Percentiles rank a stretch among this genome's conserved stretches.
These are phyloP conservation scores for Mycena latifolia DNA, from an alignment of 768 basidiomycete species.

Conservation along the genomic window DNA sequence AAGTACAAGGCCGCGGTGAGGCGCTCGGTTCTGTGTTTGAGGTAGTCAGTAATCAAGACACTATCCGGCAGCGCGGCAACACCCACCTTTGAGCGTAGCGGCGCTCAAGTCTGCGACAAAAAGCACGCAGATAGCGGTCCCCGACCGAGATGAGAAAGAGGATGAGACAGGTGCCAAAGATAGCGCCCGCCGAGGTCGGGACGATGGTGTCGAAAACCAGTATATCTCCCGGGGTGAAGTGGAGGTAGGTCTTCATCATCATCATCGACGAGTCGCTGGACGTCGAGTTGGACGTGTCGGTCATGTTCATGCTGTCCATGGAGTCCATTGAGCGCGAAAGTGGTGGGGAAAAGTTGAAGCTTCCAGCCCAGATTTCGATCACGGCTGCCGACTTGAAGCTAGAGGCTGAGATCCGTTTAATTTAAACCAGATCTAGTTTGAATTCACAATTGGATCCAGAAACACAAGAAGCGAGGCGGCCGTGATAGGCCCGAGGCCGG, in stretches of 20 bases:
- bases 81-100: constrained; percentile 17
- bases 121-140: constrained; percentile 69
- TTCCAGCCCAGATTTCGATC: no score
- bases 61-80: background rate
- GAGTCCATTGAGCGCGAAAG: no score
- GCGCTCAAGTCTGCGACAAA: constrained; percentile 17
- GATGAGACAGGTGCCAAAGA: constrained; percentile 81
- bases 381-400: no score
- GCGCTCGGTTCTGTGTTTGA: constrained; percentile 12
- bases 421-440: no score
- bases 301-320: constrained; percentile 33
- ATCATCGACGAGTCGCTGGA: constrained; percentile 32
- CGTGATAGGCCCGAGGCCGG: no score
- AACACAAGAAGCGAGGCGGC: no score
- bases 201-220: constrained; percentile 77
- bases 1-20: constrained; percentile 18
- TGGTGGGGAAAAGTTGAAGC: no score
- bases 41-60: background rate
- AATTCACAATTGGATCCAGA: no score
- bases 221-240: constrained; percentile 73
- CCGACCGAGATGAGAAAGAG: constrained; percentile 76
- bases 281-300: constrained; percentile 7
- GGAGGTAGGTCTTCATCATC: constrained; percentile 78
- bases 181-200: constrained; percentile 76
- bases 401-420: no score